These are phyloP conservation scores for Castanospermum australe DNA, from an alignment of 306 rosid genomes.

Conservation along the genomic window DNA sequence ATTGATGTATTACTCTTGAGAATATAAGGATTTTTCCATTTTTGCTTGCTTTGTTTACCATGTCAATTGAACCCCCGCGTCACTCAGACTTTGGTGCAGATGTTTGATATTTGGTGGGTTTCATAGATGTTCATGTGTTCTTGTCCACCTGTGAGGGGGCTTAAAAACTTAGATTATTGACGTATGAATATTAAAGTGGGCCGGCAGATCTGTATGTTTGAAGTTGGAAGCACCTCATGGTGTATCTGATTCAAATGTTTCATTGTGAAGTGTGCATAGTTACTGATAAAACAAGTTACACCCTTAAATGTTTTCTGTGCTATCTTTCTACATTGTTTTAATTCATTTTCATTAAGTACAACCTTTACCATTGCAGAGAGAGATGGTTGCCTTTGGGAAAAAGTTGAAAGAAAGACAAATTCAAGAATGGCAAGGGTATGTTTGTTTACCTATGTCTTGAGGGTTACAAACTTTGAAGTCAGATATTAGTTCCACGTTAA, in stretches of 20 bases:
- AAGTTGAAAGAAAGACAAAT: conserved; percentile 89
- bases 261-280: background rate
- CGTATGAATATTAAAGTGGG: background rate
- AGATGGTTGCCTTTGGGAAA: conserved; percentile 98
- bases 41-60: background rate
- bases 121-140: conserved; percentile 6
- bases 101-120: background rate
- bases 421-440: conserved; percentile 95
- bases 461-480: background rate
- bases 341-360: conserved; percentile 8
- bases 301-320: background rate
- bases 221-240: background rate
- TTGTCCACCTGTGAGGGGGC: background rate
- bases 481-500: background rate
- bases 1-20: background rate
- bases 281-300: background rate
- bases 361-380: conserved; percentile 38
- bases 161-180: background rate
- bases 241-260: background rate
- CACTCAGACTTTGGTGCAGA: background rate
- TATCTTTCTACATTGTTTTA: background rate
- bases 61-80: background rate
- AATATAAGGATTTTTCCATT: too few species aligned
- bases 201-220: background rate
- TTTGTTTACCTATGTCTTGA: background rate